phyloP scores from a whole-genome alignment of 768 basidiomycete species.

The Lactifluus piperatus region DNA sequence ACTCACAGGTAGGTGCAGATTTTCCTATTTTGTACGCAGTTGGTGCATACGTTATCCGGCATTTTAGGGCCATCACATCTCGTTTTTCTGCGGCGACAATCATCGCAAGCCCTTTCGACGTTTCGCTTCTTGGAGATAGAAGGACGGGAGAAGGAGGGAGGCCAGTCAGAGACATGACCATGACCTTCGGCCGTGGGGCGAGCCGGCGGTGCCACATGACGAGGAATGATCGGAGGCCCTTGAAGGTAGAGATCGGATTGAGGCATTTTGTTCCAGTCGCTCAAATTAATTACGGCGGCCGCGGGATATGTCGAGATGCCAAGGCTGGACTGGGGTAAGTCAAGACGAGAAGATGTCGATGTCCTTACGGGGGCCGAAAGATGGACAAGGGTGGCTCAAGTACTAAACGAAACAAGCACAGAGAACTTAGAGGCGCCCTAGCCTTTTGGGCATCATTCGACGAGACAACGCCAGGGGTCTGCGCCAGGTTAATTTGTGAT shows the following conservation, averaged over 20 bases:
- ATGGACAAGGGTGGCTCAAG: neutral
- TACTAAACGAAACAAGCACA: constrained; percentile 7
- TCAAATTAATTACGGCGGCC: constrained; percentile 9
- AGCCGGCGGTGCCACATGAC: neutral
- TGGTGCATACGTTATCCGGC: constrained; percentile 31
- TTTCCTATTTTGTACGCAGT: constrained; percentile 27
- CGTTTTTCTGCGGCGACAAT: constrained; percentile 28
- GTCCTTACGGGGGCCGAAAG: constrained; percentile 12
- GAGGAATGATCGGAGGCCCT: constrained; percentile 5
- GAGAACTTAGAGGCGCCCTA: neutral
- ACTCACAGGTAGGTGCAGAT: constrained; percentile 31
- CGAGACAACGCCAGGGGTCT: neutral
- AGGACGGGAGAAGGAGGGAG: constrained; percentile 11
- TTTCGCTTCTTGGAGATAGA: constrained; percentile 28
- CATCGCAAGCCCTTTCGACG: constrained; percentile 30
- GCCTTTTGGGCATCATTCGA: constrained; percentile 2
- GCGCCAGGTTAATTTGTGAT: constrained; percentile 6
- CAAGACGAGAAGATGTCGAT: neutral
- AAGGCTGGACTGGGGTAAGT: neutral
- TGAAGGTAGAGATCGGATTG: constrained; percentile 3
- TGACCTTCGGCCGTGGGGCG: neutral
- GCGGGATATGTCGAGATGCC: neutral
- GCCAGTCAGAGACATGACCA: constrained; percentile 1
- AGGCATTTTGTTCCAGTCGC: constrained; percentile 1
- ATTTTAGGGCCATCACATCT: constrained; percentile 29